Conservation (phyloP, 306 rosid genomes). For the Trichosanthes cucumerina region DNA sequence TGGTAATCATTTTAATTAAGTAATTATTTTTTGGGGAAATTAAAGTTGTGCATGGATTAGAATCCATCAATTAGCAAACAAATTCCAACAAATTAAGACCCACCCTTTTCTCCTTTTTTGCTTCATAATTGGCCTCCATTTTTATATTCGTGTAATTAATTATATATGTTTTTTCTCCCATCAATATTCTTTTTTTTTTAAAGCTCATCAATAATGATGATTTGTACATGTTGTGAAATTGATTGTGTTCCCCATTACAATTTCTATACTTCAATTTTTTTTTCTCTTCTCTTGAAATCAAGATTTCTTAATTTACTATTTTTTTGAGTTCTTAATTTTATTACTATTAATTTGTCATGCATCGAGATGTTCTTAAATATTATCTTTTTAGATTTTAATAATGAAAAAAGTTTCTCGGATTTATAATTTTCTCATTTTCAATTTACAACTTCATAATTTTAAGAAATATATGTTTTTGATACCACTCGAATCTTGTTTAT, state of each 20-base stretch:
- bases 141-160: not conserved
- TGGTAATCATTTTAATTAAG: not conserved
- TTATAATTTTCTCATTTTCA: too few species aligned
- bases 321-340: not conserved
- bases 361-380: too few species aligned
- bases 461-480: too few species aligned
- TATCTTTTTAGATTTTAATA: too few species aligned
- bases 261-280: not conserved
- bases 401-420: too few species aligned
- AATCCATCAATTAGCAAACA: conserved; percentile 5
- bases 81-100: not conserved
- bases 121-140: not conserved
- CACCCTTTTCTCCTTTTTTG: not conserved
- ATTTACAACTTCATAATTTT: too few species aligned
- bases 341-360: not conserved
- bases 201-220: not conserved
- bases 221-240: conserved; percentile 5
- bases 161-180: not conserved
- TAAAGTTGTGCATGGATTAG: not conserved
- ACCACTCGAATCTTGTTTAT: too few species aligned
- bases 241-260: conserved; percentile 12
- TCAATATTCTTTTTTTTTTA: not conserved
- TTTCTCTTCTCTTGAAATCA: not conserved
- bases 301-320: not conserved
- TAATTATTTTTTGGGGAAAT: not conserved